Evolutionary conservation across 2,329 filamentous ascomycete genomes (phyloP).

Genomic region (Whalleya microplaca): DNA sequence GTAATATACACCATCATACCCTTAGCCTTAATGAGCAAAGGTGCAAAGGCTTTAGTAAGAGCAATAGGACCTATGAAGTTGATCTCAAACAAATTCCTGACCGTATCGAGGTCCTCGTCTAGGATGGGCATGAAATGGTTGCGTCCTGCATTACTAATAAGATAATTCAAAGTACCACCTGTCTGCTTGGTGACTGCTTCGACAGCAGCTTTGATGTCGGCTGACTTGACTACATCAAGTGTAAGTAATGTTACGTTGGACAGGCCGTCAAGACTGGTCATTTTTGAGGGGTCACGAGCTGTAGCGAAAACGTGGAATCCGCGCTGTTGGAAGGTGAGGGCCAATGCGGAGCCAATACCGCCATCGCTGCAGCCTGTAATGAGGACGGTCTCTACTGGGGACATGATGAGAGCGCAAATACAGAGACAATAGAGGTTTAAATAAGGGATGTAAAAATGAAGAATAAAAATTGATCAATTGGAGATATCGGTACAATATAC

Average conservation of each 20-base stretch:
- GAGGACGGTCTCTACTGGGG: slow-evolving; percentile 27
- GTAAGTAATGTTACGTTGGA: slow-evolving; percentile 29
- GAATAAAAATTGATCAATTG: too few relatives aligned
- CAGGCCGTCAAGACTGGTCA: slow-evolving; percentile 23
- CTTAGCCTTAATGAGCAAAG: slow-evolving; percentile 35
- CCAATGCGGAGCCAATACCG: slow-evolving; percentile 34
- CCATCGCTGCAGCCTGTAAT: slow-evolving; percentile 37
- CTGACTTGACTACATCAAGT: slow-evolving; percentile 30
- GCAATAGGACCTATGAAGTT: slow-evolving; percentile 37
- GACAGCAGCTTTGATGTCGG: slow-evolving; percentile 27
- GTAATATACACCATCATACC: slow-evolving; percentile 34
- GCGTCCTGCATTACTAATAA: slow-evolving; percentile 34
- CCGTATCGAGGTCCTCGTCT: slow-evolving; percentile 27
- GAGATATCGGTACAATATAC: too few relatives aligned
- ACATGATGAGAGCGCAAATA: slow-evolving; percentile 8
- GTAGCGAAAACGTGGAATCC: slow-evolving; percentile 34
- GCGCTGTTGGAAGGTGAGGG: slow-evolving; percentile 28
- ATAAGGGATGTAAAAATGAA: too few relatives aligned
- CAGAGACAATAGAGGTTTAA: not conserved
- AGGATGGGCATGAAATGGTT: slow-evolving; percentile 35
- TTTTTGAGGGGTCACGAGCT: slow-evolving; percentile 29
- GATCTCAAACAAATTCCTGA: slow-evolving; percentile 33
- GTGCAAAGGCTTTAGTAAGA: slow-evolving; percentile 33
- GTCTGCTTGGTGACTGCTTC: slow-evolving; percentile 25
- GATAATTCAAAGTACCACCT: slow-evolving; percentile 28